These are phyloP conservation scores for Candida montana DNA, from an alignment of 805 yeast genomes.

Conservation along the genomic window DNA sequence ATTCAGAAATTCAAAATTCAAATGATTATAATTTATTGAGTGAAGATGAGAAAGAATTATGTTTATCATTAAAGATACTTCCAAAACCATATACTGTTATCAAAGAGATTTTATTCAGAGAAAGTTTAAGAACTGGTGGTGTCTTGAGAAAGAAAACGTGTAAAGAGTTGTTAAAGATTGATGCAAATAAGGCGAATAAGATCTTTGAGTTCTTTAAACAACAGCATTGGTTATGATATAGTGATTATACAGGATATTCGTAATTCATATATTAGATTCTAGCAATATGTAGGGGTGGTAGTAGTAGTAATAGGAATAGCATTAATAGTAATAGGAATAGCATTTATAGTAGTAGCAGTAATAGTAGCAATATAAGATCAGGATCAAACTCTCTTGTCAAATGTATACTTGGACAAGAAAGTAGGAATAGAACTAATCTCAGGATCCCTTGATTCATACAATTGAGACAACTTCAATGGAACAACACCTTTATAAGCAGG, in stretches of 20 bases:
- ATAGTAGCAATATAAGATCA: too few relatives aligned
- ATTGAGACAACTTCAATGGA: constrained; percentile 9
- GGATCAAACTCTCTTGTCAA: too few relatives aligned
- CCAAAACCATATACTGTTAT: constrained; percentile 95
- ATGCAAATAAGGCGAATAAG: constrained; percentile 77
- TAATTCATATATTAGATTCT: too few relatives aligned
- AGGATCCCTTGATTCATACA: constrained; percentile 16
- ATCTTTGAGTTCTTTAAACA: constrained; percentile 88
- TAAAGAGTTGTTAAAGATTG: constrained; percentile 78
- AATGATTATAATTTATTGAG: constrained; percentile 80
- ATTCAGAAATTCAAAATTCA: constrained; percentile 68
- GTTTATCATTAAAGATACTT: constrained; percentile 74
- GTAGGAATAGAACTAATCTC: constrained; percentile 27
- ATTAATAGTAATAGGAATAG: too few relatives aligned
- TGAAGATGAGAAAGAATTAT: constrained; percentile 81
- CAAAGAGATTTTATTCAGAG: constrained; percentile 84
- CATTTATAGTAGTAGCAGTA: too few relatives aligned
- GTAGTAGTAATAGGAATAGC: too few relatives aligned
- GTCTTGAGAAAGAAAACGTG: constrained; percentile 76
- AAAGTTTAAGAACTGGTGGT: constrained; percentile 82
- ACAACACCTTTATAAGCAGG: constrained; percentile 4
- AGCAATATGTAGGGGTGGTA: too few relatives aligned
- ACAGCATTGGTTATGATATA: constrained; percentile 78
- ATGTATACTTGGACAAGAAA: constrained; percentile 25
- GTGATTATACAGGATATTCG: too few relatives aligned